A percentile compares a stretch with the other conserved stretches of the same genome.
These are phyloP conservation scores for Cryptococcus sp. DNA, from an alignment of 1,284 basidiomycete species.

Conservation along the genomic window DNA sequence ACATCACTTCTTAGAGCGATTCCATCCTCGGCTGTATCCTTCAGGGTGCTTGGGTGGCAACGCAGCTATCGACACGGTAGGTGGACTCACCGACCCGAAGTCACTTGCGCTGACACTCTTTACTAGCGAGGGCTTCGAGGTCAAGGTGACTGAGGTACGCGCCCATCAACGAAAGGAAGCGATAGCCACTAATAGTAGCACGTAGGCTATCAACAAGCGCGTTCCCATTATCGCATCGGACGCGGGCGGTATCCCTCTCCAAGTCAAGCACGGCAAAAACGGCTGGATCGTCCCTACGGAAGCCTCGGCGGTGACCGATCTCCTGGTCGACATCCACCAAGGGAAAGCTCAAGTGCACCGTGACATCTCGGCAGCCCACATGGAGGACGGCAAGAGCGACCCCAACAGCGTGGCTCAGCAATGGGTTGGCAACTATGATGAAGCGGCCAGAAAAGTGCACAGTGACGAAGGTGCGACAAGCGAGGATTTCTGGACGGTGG, in stretches of 20 bases:
- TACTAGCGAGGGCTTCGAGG: constrained; percentile 85
- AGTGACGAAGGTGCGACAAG: constrained; percentile 28
- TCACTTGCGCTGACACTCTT: constrained; percentile 57
- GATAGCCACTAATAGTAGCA: background rate
- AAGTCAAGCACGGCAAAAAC: constrained; percentile 77
- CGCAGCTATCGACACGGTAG: constrained; percentile 42
- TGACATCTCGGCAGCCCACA: constrained; percentile 16
- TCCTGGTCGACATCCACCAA: constrained; percentile 72
- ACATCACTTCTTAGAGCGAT: constrained; percentile 26
- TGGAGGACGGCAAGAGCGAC: constrained; percentile 22
- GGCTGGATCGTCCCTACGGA: constrained; percentile 75
- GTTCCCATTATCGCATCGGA: constrained; percentile 76
- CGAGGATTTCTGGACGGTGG: constrained; percentile 53
- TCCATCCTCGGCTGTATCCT: constrained; percentile 47
- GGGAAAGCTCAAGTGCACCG: constrained; percentile 56
- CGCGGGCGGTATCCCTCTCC: constrained; percentile 85
- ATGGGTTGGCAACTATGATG: constrained; percentile 33
- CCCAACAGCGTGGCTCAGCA: constrained; percentile 40
- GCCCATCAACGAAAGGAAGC: no score
- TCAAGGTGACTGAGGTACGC: constrained; percentile 76
- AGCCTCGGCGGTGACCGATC: constrained; percentile 68
- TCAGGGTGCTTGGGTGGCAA: constrained; percentile 49
- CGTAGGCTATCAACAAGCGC: constrained; percentile 70
- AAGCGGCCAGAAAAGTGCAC: constrained; percentile 27
- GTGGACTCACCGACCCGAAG: background rate